A percentile compares a stretch with the other conserved stretches of the same genome.
Conservation (phyloP, 306 rosid genomes). For the barrel medic (Medicago truncatula) region DNA sequence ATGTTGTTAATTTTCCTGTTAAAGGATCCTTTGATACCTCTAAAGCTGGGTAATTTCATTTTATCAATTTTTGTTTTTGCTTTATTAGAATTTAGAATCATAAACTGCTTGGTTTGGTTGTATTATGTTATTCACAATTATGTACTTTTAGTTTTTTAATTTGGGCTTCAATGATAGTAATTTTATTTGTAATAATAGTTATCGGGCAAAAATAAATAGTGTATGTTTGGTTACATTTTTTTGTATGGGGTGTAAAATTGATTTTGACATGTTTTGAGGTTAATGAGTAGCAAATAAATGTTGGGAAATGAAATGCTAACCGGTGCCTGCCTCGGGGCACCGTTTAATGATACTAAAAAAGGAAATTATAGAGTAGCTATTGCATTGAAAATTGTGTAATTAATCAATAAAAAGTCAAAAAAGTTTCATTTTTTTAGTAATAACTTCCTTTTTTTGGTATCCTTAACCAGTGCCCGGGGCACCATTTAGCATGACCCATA, state of each 20-base stretch:
- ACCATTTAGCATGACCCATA: no score
- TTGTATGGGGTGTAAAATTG: neutral
- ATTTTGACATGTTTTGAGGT: neutral
- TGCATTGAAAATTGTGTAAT: no score
- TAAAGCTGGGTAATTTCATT: conserved; percentile 65
- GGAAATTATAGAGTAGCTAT: no score
- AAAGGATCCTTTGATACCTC: conserved; percentile 77
- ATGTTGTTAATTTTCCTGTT: conserved; percentile 69
- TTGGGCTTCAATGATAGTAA: neutral
- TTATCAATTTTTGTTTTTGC: neutral
- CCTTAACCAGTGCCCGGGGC: no score
- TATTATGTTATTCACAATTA: neutral
- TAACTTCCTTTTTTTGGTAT: no score
- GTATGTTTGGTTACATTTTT: neutral
- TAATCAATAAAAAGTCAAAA: no score
- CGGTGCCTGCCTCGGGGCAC: no score
- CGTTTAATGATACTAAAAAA: no score
- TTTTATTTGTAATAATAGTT: neutral
- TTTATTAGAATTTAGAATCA: neutral
- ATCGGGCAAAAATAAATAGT: neutral
- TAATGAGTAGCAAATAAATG: neutral
- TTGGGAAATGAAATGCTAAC: no score
- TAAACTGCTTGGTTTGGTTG: neutral
- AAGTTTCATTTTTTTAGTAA: no score
- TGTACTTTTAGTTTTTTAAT: neutral